Evolutionary conservation across 129 eudicot genomes (phyloP).

Genomic region (Cynara cardunculus): DNA sequence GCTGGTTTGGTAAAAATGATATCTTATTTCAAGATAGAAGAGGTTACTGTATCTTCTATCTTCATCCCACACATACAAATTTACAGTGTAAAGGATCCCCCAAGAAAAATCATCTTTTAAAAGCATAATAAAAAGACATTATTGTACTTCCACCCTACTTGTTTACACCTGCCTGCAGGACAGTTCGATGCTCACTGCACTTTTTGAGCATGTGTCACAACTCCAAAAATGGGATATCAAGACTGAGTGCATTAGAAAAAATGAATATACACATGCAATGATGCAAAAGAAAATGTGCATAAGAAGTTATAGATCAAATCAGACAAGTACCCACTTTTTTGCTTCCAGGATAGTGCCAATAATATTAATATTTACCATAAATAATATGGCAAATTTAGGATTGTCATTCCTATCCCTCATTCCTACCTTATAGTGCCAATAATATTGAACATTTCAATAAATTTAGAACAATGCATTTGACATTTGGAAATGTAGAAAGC

Average conservation of each 20-base stretch:
- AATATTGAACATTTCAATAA: background rate
- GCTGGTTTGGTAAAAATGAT: too few relatives aligned
- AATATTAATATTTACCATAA: too few relatives aligned
- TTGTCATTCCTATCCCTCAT: background rate
- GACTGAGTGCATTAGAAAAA: background rate
- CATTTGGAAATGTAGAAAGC: background rate
- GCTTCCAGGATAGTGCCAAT: conserved; percentile 63
- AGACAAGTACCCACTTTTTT: conserved; percentile 53
- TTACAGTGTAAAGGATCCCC: background rate
- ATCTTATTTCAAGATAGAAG: too few relatives aligned
- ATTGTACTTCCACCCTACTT: background rate
- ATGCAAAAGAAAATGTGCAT: background rate
- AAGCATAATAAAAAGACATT: background rate
- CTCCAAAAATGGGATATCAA: background rate
- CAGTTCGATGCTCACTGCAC: background rate
- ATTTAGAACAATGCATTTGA: background rate
- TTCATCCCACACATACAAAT: background rate
- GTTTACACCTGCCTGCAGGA: background rate
- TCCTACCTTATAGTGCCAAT: background rate
- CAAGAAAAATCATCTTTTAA: background rate
- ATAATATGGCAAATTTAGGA: background rate
- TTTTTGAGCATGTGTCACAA: background rate
- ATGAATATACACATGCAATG: background rate
- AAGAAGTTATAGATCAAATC: background rate
- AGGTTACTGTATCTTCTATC: background rate